phyloP scores from a whole-genome alignment of 345 rosid species.

The Durio zibethinus region DNA sequence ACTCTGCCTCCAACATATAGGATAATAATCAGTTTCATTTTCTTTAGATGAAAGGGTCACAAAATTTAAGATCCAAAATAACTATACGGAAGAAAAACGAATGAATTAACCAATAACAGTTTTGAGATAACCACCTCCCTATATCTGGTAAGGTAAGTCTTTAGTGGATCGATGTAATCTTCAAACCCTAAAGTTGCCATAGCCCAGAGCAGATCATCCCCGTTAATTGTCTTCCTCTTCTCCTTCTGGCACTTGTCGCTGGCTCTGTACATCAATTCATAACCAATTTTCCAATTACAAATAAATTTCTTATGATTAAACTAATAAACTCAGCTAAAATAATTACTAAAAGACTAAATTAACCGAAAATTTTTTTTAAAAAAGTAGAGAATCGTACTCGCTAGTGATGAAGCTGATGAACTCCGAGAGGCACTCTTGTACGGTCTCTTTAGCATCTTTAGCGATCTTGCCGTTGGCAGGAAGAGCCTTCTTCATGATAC shows the following conservation, averaged over 20 bases:
- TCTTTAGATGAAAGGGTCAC: neutral
- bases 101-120: neutral
- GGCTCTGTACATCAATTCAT: constrained; percentile 51
- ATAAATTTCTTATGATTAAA: neutral
- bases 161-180: constrained; percentile 91
- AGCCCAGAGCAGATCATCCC: constrained; percentile 96
- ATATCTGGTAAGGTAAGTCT: constrained; percentile 67
- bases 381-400: constrained; percentile 51
- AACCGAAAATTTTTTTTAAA: neutral
- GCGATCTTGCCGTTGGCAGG: constrained; percentile 95
- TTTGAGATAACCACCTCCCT: constrained; percentile 58
- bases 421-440: constrained; percentile 95
- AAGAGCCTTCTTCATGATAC: constrained; percentile 90
- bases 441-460: constrained; percentile 94
- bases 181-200: constrained; percentile 97
- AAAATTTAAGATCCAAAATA: neutral
- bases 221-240: constrained; percentile 94
- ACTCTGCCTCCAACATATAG: neutral
- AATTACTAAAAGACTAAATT: neutral
- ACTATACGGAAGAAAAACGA: neutral
- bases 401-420: constrained; percentile 96
- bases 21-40: neutral
- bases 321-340: neutral
- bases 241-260: constrained; percentile 98
- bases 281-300: constrained; percentile 8